phyloP scores from a whole-genome alignment of 805 yeast species.

The Yamadazyma akitaensis region DNA sequence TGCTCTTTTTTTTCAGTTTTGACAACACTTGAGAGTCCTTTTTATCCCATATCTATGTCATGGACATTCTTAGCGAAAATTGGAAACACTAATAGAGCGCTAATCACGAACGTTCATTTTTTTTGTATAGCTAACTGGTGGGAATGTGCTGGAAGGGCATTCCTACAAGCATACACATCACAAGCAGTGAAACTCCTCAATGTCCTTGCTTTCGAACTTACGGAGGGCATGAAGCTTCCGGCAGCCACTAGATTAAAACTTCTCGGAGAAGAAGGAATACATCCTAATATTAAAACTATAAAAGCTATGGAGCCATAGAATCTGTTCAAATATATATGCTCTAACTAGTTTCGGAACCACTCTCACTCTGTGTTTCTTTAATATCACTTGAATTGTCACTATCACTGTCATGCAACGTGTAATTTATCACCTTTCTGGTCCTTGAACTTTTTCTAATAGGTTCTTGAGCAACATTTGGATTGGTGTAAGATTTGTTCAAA shows the following conservation, averaged over 20 bases:
- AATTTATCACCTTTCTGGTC: conserved; percentile 30
- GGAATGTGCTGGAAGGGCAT: conserved; percentile 71
- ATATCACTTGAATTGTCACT: neutral
- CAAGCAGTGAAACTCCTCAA: conserved; percentile 57
- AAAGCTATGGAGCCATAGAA: conserved; percentile 37
- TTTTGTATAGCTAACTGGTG: conserved; percentile 81
- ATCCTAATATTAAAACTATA: conserved; percentile 45
- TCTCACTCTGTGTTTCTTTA: neutral
- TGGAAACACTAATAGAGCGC: conserved; percentile 51
- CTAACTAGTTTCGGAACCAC: neutral
- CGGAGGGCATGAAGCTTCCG: conserved; percentile 49
- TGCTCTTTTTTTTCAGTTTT: conserved; percentile 75
- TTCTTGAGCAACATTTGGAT: neutral
- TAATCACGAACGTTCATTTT: conserved; percentile 67
- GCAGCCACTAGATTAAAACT: conserved; percentile 77
- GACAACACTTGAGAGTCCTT: conserved; percentile 44
- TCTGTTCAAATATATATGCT: neutral
- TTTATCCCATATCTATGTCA: conserved; percentile 44
- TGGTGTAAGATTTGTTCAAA: neutral
- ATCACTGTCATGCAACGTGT: conserved; percentile 15
- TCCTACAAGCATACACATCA: conserved; percentile 55
- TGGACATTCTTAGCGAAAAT: conserved; percentile 78
- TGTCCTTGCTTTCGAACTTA: conserved; percentile 9
- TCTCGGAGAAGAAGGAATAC: conserved; percentile 75
- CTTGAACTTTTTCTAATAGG: conserved; percentile 46